Evolutionary conservation across 2,329 filamentous ascomycete genomes (phyloP).

Genomic region (Knoxdaviesia capensis): DNA sequence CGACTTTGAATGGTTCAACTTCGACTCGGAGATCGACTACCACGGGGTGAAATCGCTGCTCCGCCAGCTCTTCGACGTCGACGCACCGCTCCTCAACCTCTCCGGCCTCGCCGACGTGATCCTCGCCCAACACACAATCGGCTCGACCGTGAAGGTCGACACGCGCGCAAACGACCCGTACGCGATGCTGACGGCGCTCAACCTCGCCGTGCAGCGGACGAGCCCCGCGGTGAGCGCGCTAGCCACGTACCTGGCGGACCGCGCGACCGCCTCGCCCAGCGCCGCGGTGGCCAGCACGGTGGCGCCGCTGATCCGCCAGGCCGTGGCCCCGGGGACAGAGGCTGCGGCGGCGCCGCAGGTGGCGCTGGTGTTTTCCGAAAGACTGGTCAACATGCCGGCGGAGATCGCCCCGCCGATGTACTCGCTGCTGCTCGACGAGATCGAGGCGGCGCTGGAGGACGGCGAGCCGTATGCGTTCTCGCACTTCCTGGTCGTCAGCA

Average conservation of each 20-base stretch:
- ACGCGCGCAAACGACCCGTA: constrained; percentile 84
- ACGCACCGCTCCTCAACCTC: constrained; percentile 69
- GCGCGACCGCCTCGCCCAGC: constrained; percentile 31
- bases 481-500: constrained; percentile 80
- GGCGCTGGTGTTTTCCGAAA: constrained; percentile 76
- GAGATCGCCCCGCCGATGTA: constrained; percentile 90
- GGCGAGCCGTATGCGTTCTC: constrained; percentile 84
- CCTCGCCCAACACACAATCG: constrained; percentile 67
- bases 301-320: constrained; percentile 11
- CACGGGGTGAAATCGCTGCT: constrained; percentile 82
- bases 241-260: constrained; percentile 46
- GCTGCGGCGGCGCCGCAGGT: constrained; percentile 34
- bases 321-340: not conserved
- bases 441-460: constrained; percentile 71
- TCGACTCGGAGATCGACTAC: constrained; percentile 74
- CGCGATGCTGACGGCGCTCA: constrained; percentile 77
- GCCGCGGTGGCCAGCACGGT: constrained; percentile 24
- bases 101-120: constrained; percentile 74
- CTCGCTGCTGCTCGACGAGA: constrained; percentile 80
- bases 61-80: constrained; percentile 80
- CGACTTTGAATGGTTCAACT: constrained; percentile 98
- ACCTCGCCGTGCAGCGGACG: constrained; percentile 58
- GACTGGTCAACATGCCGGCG: constrained; percentile 89
- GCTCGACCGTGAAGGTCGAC: constrained; percentile 94
- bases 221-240: constrained; percentile 54